Conservation (phyloP, 768 basidiomycete genomes). For the Macrolepiota fuliginosa region DNA sequence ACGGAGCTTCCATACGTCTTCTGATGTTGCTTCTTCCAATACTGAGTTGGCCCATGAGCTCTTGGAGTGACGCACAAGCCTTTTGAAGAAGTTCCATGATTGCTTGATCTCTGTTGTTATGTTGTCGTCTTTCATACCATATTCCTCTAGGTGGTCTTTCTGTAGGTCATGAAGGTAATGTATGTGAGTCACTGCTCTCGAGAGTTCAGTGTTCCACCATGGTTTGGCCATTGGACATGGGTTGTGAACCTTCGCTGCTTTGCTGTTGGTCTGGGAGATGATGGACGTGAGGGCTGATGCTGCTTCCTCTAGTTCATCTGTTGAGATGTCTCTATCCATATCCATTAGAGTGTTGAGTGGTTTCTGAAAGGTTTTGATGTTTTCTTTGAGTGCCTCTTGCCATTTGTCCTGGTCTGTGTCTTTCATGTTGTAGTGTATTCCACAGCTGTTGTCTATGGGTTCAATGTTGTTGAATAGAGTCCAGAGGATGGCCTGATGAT, state of each 20-base stretch:
- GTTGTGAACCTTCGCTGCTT: neutral
- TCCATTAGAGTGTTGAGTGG: neutral
- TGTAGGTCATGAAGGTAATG: neutral
- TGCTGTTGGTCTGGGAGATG: neutral
- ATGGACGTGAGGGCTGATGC: neutral
- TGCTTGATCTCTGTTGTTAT: neutral
- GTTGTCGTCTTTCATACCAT: neutral
- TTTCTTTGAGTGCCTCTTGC: conserved; percentile 11
- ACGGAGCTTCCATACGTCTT: neutral
- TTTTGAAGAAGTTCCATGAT: neutral
- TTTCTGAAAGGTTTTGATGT: neutral
- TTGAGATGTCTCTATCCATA: neutral
- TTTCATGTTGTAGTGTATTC: conserved; percentile 18
- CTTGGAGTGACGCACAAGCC: neutral
- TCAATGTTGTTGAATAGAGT: conserved; percentile 14
- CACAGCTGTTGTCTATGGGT: conserved; percentile 18
- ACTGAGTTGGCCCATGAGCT: neutral
- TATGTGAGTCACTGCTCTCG: neutral
- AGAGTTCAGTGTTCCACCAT: neutral
- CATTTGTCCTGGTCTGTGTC: conserved; percentile 18
- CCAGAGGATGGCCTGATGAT: conserved; percentile 20
- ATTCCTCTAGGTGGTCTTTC: neutral
- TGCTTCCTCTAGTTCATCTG: neutral
- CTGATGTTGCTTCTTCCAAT: neutral
- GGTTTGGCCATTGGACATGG: neutral